Evolutionary conservation across 352 stramenopile species (phyloP), one percentile per base, ranked within the genome.

Genomic region (Plasmopara viticola): DNA sequence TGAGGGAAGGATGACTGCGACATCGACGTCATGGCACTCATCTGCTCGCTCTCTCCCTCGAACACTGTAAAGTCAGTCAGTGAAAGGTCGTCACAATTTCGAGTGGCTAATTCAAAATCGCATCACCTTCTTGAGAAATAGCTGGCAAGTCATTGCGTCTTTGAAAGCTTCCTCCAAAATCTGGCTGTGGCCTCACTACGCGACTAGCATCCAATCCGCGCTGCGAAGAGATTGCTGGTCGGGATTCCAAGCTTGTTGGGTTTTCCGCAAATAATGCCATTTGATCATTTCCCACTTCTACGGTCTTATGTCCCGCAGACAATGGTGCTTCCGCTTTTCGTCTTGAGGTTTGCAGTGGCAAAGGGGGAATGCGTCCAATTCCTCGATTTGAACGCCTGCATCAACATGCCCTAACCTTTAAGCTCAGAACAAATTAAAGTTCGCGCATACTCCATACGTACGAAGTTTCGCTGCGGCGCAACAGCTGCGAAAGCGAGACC

Each of bases 401-500:
- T 15, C 17, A 25, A 39, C 43, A 39, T 17, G 5, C 5, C 39
- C 40, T 8, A 48, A 6, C 5, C 6, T 18, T 54, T 45, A 8
- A 55, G 51, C 30, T 28, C 14, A 37, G n/a, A 47, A 46, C 28
- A 47, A 40, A 56, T 33, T 6, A 18, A 1, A 6, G 3, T 28
- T 6, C 12, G 8, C 15, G 14, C n/a, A 40, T 25, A 14, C 49
- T 3, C 3, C 20, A 25, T 25, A 25, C 17, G 13, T 63, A 76
- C 62, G 65, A 52, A 34, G 67, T 68, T 50, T 84, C 49, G 43
- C 64, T 59, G 44, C 61, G 64, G 39, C 77, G 76, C 28, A 90
- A 70, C 6, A 90, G 60, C 65, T 87, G 71, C 28, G 79, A 86
- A 48, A 90, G 75, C 28, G 79, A 84, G 35, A 90, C 58, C 20